phyloP scores from a whole-genome alignment of 805 yeast species.

The Yarrowia yakushimensis region DNA sequence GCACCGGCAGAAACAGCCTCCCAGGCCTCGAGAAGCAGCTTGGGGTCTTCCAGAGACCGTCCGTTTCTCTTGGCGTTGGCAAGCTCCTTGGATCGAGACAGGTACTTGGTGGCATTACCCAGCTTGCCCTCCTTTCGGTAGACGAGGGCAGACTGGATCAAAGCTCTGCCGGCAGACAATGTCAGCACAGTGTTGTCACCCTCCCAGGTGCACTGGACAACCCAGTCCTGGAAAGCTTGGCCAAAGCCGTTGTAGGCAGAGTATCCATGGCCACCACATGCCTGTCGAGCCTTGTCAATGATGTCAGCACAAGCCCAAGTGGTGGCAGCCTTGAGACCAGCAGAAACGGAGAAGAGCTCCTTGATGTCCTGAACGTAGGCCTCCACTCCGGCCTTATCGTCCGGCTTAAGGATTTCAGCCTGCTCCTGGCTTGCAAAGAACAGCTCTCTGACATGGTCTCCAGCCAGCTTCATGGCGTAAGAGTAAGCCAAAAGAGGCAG shows the following conservation, averaged over 20 bases:
- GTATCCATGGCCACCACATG: constrained; percentile 97
- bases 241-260: constrained; percentile 88
- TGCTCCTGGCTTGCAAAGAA: constrained; percentile 46
- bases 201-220: constrained; percentile 98
- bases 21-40: constrained; percentile 39
- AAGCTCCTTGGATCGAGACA: constrained; percentile 34
- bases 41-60: constrained; percentile 34
- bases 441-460: constrained; percentile 55
- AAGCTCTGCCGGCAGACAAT: constrained; percentile 77
- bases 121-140: constrained; percentile 44
- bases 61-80: constrained; percentile 28
- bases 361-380: constrained; percentile 59
- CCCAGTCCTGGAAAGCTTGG: constrained; percentile 86
- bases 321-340: constrained; percentile 80
- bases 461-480: constrained; percentile 71
- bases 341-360: constrained; percentile 76
- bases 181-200: constrained; percentile 90
- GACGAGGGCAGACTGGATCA: constrained; percentile 49
- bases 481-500: constrained; percentile 77
- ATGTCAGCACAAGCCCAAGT: constrained; percentile 81
- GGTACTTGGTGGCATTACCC: constrained; percentile 47
- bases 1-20: constrained; percentile 38
- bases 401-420: constrained; percentile 49
- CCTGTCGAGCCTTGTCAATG: constrained; percentile 86
- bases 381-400: constrained; percentile 46